Base-by-base conservation (phyloP, 345 rosid genomes). In the Murraya koenigii region DNA sequence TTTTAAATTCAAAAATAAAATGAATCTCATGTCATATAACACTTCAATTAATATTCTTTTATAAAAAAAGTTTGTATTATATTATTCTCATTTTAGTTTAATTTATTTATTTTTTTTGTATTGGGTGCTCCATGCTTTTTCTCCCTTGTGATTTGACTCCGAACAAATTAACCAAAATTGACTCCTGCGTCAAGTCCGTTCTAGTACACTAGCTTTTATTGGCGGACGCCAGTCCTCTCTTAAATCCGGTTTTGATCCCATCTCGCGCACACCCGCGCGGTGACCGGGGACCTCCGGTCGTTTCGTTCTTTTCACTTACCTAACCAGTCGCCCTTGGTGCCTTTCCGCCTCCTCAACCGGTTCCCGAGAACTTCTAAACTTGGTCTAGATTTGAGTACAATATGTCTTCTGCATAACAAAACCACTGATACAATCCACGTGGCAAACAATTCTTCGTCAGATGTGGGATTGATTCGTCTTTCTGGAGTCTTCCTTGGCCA, bases 191-290 rank as follows among this genome's bases (percentile, higher is more conserved):
- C 87, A 65, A 79, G 83, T 92, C 93, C 93, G 93, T 56, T 77
- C 77, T 71, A 75, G 79, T 74, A 78, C 88, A 63, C 75, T 54
- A 59, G 47, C 52, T 26, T 38, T 63, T 38, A 79, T 66, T 86
- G 89, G 92, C 80, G 89, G 97, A 87, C 82, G 84, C 85, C 90
- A 86, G 71, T 78, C 44, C 58, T 55, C 76, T 71, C 63, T 79
- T 62, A 71, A 84, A 80, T 85, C 69, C 66, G 77, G 78, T 84
- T 85, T 30, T 44, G 81, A 79, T 85, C 69, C 69, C 61, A 26
- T n/a, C 79, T 23, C 74, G 78, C 33, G 73, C 89, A 81, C 87
- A 84, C 74, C 32, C 59, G 25, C 59, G 26, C 11, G 35, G 74
- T 83, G 49, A 89, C 92, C 84, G 89, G 77, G 77, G 82, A 82